Evolutionary conservation across 2,329 filamentous ascomycete species (phyloP), one percentile per base, ranked within the genome.

Genomic region (Hyphodiscus sp.): DNA sequence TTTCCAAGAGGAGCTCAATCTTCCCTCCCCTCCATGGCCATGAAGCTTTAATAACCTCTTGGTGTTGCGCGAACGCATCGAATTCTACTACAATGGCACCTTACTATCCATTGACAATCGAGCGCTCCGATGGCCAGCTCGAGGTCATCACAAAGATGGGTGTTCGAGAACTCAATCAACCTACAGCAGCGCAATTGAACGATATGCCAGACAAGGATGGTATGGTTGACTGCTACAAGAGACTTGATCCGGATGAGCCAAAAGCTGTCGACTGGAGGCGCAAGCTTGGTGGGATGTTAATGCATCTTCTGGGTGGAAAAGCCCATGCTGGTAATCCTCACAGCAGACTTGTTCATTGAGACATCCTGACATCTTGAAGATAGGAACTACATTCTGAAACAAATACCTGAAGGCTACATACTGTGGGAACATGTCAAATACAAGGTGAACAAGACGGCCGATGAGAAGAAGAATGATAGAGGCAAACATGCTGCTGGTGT

Each of bases 381-480:
- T 54, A 68, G 70, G 57, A 69, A 69, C 41, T 79, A 74, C 64
- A 76, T 82, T 19, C 71, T 83, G 6, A 74, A 71, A 51, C 69
- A 75, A 26, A 69, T 83, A 19, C 80, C 80, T 0, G 75, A 80
- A 50, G 74, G 77, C 61, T 83, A 82, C 62, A 70, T 72, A 16
- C 71, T 83, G 15, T 83, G 76, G 67, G 78, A 82, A 61, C 79
- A 82, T 60, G 72, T 80, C 61, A 79, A 79, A 63, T 79, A 76
- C 56, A 70, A 69, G 30, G 68, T 63, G 20, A 68, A 68, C 16
- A 70, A 76, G 46, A 71, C 71, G 43, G 72, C 74, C 48, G 59
- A 61, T 16, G 61, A 60, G 2, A 69, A 69, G 41, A 69, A 70
- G 56, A 67, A 63, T 20, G 63, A 73, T 29, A 76, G 77, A 57